Evolutionary conservation across 305 asterid species (phyloP), one percentile per base, ranked within the genome.

Genomic region (Fraxinus latifolia): DNA sequence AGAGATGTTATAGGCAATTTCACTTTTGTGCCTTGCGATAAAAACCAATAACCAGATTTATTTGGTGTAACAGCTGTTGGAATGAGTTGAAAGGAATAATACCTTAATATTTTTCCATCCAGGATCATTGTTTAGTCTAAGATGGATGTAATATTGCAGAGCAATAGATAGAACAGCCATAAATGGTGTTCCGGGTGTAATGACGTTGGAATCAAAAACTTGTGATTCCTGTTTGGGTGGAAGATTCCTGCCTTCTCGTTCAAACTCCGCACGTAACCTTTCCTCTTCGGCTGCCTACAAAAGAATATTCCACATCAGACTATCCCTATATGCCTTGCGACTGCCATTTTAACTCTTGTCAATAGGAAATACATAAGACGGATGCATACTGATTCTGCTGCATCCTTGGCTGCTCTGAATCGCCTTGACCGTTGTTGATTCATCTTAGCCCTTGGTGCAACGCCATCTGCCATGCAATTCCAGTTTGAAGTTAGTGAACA

Each of bases 381-480:
- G 83, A 75, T 76, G 77, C 92, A 82, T 80, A 96, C 99, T 87
- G 94, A 91, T 78, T 93, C 97, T 27, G 95, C 92, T 68, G 99
- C 99, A 89, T 95, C 99, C 90, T 95, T 93, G 84, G 97, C 99
- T 36, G 98, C 97, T 87, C 98, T 89, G 83, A 95, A 95, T 87
- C 99, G 99, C 90, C 98, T 89, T 39, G 98, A 93, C 81, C 99
- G 89, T 84, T 94, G 99, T 87, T 95, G 99, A 87, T 95, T 95
- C 99, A 95, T 94, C 90, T 95, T 95, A 44, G 97, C 99, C 91
- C 99, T 90, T 29, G 99, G 99, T 21, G 99, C 99, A 87, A 94
- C 98, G 50, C 99, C 99, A 90, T 95, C 99, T 95, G 86, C 80
- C 83, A 85, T 81, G 4, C 50, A 87, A 75, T 72, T 77, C 75